Conservation (phyloP, 345 rosid species). For the Syzygium jambos region DNA sequence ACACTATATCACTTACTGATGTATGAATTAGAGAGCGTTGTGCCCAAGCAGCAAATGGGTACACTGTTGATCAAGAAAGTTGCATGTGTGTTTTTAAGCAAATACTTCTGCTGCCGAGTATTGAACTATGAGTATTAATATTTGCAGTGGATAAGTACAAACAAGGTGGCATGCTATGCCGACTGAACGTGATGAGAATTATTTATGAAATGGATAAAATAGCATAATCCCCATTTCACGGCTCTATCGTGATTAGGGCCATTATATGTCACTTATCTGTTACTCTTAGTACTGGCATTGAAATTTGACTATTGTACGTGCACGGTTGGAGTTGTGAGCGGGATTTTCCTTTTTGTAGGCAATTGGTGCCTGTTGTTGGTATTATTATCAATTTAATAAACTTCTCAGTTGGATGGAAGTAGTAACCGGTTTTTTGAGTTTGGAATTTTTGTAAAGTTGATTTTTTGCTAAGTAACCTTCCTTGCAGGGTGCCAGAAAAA, state of each 20-base stretch:
- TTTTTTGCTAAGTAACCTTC: not conserved
- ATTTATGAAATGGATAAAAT: not conserved
- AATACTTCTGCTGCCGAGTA: not conserved
- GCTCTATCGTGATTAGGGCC: not conserved
- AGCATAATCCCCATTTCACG: not conserved
- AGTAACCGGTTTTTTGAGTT: not conserved
- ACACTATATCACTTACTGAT: not conserved
- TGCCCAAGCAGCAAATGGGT: not conserved
- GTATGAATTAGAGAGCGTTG: not conserved
- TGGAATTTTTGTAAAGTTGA: not conserved
- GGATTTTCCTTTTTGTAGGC: not conserved
- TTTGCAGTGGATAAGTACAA: not conserved
- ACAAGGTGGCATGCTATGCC: not conserved
- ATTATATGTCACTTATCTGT: not conserved
- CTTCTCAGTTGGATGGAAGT: not conserved
- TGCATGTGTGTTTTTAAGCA: not conserved
- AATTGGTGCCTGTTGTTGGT: not conserved
- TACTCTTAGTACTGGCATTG: not conserved
- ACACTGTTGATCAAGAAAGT: not conserved
- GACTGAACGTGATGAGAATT: not conserved
- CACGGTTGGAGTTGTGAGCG: not conserved
- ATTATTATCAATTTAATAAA: not conserved
- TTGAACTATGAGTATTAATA: not conserved
- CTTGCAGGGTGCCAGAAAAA: constrained; percentile 37
- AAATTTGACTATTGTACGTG: not conserved